phyloP scores from a whole-genome alignment of 2,329 filamentous ascomycete species.

The Pseudogymnoascus verrucosus region DNA sequence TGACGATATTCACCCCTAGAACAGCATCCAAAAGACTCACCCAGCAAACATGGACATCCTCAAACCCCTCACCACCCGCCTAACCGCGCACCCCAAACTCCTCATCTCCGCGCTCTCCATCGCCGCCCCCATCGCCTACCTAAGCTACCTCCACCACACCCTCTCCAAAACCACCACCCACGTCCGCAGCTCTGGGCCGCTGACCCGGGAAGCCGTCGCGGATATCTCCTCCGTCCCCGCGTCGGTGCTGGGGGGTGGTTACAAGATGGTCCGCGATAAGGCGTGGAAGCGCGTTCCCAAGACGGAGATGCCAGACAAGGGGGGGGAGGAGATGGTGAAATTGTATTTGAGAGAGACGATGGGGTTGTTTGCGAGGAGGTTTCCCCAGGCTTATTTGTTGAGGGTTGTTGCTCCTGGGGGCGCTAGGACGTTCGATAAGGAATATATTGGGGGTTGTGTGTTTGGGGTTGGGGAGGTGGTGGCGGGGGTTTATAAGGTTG shows the following conservation, averaged over 20 bases:
- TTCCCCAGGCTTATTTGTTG: conserved; percentile 9
- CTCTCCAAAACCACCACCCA: not conserved
- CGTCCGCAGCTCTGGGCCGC: not conserved
- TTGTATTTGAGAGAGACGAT: conserved; percentile 9
- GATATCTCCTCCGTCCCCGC: not conserved
- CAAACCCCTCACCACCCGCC: not conserved
- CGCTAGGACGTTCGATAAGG: not conserved
- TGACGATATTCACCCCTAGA: too few relatives aligned
- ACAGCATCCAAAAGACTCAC: not conserved
- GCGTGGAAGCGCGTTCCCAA: not conserved
- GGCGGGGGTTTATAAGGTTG: not conserved
- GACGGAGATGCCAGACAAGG: not conserved
- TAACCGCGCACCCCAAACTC: not conserved
- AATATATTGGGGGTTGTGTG: not conserved
- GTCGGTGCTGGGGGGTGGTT: not conserved
- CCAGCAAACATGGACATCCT: not conserved
- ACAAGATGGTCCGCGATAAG: not conserved
- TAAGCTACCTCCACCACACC: not conserved
- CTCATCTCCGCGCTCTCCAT: not conserved
- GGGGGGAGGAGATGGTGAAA: not conserved
- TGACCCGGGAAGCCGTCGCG: not conserved
- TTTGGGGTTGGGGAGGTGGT: conserved; percentile 4
- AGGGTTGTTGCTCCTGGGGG: not conserved
- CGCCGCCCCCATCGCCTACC: not conserved
- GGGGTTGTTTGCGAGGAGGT: not conserved